Conservation (phyloP, 169 alveolate species). For the Miamiensis avidus region DNA sequence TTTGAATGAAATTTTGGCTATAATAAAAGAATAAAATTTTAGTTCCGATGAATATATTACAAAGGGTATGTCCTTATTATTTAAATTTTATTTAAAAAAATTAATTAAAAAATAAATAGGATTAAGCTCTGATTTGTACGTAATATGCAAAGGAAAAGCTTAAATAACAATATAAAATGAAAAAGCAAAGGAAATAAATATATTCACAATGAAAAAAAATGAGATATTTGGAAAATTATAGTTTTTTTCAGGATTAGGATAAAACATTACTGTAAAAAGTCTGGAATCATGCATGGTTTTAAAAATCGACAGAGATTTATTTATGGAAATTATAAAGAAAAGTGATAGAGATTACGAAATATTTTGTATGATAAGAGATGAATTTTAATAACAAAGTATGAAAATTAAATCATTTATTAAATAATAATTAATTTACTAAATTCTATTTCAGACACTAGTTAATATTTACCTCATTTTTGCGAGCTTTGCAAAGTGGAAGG, state of each 20-base stretch:
- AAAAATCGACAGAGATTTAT: background rate
- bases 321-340: background rate
- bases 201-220: too few species aligned
- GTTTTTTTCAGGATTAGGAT: background rate
- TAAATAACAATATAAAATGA: background rate
- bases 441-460: background rate
- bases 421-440: too few species aligned
- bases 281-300: background rate
- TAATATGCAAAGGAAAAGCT: background rate
- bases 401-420: too few species aligned
- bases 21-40: background rate
- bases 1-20: background rate
- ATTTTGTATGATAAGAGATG: background rate
- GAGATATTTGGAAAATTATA: background rate
- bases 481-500: background rate
- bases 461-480: background rate
- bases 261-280: background rate
- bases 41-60: background rate
- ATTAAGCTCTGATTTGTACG: background rate
- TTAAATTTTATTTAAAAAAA: too few species aligned
- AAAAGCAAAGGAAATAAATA: background rate
- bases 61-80: background rate
- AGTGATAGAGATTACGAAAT: background rate
- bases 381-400: background rate
- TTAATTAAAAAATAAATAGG: background rate